Base-by-base conservation (phyloP, 768 basidiomycete genomes). In the Ramaria rubella region DNA sequence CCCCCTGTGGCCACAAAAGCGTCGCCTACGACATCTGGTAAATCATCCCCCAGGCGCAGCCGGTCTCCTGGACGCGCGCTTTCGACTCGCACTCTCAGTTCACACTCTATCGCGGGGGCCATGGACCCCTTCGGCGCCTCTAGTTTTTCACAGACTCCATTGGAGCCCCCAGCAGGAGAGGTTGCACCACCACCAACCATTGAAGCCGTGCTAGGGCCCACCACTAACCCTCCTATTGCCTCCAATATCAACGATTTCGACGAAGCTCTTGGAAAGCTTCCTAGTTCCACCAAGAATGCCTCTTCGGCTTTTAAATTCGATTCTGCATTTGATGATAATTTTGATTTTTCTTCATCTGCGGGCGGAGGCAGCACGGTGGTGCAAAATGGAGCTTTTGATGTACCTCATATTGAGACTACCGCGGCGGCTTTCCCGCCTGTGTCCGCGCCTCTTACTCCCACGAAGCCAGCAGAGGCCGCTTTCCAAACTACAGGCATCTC, bases 261-360 rank as follows among this genome's bases (percentile, higher is more conserved):
- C 63, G 87, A 89, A 65, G 83, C 86, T 1, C 75, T 91, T 65
- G 79, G 82, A 17, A 81, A 78, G 59, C 70, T 81, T 21, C 69
- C 81, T 0, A 65, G 67, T 30, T 79, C 11, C 60, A 74, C 5
- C 62, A 69, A 30, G 63, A 62, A 59, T 34, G 59, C 65, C 1
- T 50, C 45, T 5, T 68, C 71, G 6, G 64, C 70, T 23, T 81
- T 88, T 61, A 76, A 82, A 3, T 90, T 91, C 55, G 86, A 86
- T 53, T 73, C 80, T 44, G 80, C 71, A 17, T 83, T 84, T 60
- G 82, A 82, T 23, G 80, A 82, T 60, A 75, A 80, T 58, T 89
- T 90, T 64, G 86, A 89, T 67, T 85, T 85, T 55, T 62, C 59
- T 12, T 64, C 71, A 46, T 74, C 77, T 6, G 66, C 74, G 4